These are phyloP conservation scores for Orbilia quercus DNA, from an alignment of 2,329 filamentous ascomycete genomes.

Conservation along the genomic window DNA sequence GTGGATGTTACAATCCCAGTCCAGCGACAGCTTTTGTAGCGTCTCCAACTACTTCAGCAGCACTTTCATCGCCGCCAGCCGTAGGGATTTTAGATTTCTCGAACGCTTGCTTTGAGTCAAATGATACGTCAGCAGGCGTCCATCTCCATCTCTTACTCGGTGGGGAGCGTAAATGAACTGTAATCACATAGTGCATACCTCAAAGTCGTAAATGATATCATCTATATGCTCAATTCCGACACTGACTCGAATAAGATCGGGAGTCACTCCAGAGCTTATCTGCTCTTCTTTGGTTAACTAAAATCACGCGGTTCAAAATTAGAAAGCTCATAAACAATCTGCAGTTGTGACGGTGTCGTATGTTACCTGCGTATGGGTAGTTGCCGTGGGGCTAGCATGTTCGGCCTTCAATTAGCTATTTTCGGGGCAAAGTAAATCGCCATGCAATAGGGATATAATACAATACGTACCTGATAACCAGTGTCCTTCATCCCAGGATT, in stretches of 20 bases:
- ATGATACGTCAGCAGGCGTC: not conserved
- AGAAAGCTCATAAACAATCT: not conserved
- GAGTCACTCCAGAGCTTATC: constrained; percentile 80
- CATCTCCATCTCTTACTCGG: too few relatives aligned
- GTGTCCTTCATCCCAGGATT: constrained; percentile 20
- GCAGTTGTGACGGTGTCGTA: not conserved
- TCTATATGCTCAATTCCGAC: constrained; percentile 97
- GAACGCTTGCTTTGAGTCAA: constrained; percentile 56
- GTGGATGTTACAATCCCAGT: constrained; percentile 57
- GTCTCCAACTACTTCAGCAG: constrained; percentile 32
- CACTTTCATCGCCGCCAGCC: constrained; percentile 30
- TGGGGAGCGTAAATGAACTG: not conserved
- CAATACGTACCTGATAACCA: constrained; percentile 36
- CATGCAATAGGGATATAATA: not conserved
- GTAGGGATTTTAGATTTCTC: constrained; percentile 38
- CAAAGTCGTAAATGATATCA: constrained; percentile 93
- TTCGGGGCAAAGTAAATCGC: not conserved
- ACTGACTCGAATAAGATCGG: constrained; percentile 93
- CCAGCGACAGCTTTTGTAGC: constrained; percentile 55
- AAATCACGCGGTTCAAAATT: not conserved
- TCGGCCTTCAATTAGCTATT: not conserved
- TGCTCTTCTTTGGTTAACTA: constrained; percentile 80
- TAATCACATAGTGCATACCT: constrained; percentile 24
- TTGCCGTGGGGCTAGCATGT: constrained; percentile 88
- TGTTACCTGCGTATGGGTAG: constrained; percentile 83